phyloP scores from a whole-genome alignment of 2,329 filamentous ascomycete genomes.

The Beauveria brongniartii region DNA sequence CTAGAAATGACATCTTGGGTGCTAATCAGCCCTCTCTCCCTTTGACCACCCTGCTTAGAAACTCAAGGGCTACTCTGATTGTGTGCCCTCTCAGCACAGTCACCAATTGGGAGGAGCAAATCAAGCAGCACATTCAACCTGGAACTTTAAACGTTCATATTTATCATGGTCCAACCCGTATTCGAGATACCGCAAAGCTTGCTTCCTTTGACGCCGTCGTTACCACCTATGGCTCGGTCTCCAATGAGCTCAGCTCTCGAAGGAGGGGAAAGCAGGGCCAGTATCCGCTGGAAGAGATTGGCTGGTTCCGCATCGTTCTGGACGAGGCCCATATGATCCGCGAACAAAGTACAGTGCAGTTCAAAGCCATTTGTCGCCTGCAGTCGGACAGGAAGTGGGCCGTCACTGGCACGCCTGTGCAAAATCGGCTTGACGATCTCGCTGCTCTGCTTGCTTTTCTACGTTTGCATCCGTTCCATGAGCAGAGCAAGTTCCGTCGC shows the following conservation, averaged over 20 bases:
- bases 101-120: slow-evolving; percentile 90
- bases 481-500: slow-evolving; percentile 64
- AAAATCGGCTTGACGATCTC: slow-evolving; percentile 87
- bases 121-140: slow-evolving; percentile 67
- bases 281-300: slow-evolving; percentile 66
- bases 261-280: slow-evolving; percentile 50
- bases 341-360: slow-evolving; percentile 72
- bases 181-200: slow-evolving; percentile 59
- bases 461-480: slow-evolving; percentile 76
- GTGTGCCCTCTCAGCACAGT: slow-evolving; percentile 87
- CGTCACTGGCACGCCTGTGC: slow-evolving; percentile 92
- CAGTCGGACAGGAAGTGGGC: slow-evolving; percentile 83
- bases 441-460: slow-evolving; percentile 82
- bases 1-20: slow-evolving; percentile 22
- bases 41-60: slow-evolving; percentile 48
- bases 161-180: slow-evolving; percentile 76
- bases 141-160: slow-evolving; percentile 64
- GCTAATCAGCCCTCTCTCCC: slow-evolving; percentile 34
- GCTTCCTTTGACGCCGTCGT: slow-evolving; percentile 75
- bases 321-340: slow-evolving; percentile 95
- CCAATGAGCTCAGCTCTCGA: slow-evolving; percentile 64
- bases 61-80: slow-evolving; percentile 73
- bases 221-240: slow-evolving; percentile 85
- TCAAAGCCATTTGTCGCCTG: slow-evolving; percentile 74
- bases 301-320: slow-evolving; percentile 89